A percentile compares a stretch with the other conserved stretches of the same genome.
phyloP scores from a whole-genome alignment of 2,329 filamentous ascomycete species.

The Dactylonectria macrodidyma region DNA sequence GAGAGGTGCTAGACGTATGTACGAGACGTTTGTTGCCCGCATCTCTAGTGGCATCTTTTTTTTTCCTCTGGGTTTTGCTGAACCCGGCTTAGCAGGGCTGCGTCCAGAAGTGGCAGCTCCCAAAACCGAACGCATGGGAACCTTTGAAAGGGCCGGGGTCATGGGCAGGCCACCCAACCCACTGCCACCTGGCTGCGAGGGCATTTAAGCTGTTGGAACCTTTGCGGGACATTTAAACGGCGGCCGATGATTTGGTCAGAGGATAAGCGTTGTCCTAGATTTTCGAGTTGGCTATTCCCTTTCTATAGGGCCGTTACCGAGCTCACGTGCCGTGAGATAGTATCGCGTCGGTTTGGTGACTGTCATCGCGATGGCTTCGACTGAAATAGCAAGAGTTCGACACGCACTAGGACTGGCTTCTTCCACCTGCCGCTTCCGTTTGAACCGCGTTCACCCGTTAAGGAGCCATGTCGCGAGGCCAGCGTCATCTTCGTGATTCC shows the following conservation, averaged over 20 bases:
- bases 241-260: neutral
- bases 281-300: neutral
- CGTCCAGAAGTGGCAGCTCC: slow-evolving; percentile 25
- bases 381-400: too few relatives aligned
- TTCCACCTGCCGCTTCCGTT: too few relatives aligned
- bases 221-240: slow-evolving; percentile 10
- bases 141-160: slow-evolving; percentile 20
- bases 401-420: too few relatives aligned
- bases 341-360: too few relatives aligned
- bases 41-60: slow-evolving; percentile 10
- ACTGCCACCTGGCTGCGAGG: neutral
- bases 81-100: neutral
- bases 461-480: too few relatives aligned
- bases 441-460: too few relatives aligned
- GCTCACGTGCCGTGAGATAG: neutral
- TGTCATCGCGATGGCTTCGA: too few relatives aligned
- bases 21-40: neutral
- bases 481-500: too few relatives aligned
- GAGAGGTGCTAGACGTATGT: neutral
- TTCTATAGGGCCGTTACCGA: neutral
- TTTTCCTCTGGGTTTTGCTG: neutral
- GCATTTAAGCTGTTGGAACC: slow-evolving; percentile 3
- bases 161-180: neutral
- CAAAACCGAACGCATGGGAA: slow-evolving; percentile 1
- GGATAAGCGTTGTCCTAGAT: neutral